These are phyloP conservation scores for Citrus sinensis DNA, from an alignment of 345 rosid genomes.

Conservation along the genomic window DVS_A1.0 CM039169.1:32771501-32772000, in stretches of 20 bases:
- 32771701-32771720: neutral
- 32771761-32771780: neutral
- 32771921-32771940: conserved; percentile 66
- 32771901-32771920: conserved; percentile 78
- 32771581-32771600: conserved; percentile 78
- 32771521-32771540: conserved; percentile 40
- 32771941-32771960: conserved; percentile 85
- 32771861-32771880: conserved; percentile 76
- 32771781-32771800: neutral
- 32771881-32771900: conserved; percentile 86
- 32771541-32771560: conserved; percentile 45
- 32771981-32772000: conserved; percentile 78
- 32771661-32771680: conserved; percentile 80
- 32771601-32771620: conserved; percentile 65
- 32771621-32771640: conserved; percentile 44
- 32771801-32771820: conserved; percentile 66
- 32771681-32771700: conserved; percentile 8
- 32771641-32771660: conserved; percentile 52
- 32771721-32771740: neutral
- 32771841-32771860: conserved; percentile 88
- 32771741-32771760: neutral
- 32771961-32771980: conserved; percentile 77
- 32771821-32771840: conserved; percentile 77
- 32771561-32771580: conserved; percentile 88
- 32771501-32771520: conserved; percentile 55